These are phyloP conservation scores for Nyssa sinensis DNA, from an alignment of 148 eudicot species.

Conservation along the genomic window DNA sequence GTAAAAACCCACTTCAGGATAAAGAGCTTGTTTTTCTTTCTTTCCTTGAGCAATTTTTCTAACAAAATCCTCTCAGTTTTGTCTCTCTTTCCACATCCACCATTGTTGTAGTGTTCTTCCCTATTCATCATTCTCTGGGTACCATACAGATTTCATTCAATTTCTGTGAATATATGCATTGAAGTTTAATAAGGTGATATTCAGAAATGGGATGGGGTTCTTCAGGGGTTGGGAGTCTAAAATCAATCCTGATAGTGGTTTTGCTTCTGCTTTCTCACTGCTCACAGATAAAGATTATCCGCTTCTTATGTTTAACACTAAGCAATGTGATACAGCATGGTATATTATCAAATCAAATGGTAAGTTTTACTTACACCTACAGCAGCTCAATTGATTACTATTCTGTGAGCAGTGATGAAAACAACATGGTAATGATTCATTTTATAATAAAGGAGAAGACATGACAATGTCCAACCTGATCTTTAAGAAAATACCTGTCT, in stretches of 20 bases:
- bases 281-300: neutral
- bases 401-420: no score
- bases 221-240: neutral
- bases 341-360: no score
- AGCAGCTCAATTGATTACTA: no score
- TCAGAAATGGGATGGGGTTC: neutral
- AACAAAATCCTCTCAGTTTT: no score
- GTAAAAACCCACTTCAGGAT: no score
- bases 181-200: neutral
- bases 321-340: neutral
- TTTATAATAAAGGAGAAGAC: no score
- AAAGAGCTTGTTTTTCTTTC: no score
- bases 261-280: neutral
- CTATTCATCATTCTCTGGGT: no score
- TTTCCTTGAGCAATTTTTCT: no score
- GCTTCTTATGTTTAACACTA: neutral
- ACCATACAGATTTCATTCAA: neutral
- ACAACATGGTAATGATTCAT: neutral
- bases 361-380: no score
- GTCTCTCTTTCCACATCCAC: no score
- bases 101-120: no score
- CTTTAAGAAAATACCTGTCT: constrained; percentile 58
- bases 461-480: neutral
- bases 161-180: neutral
- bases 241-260: neutral